Conservation (phyloP, 495 filamentous ascomycete genomes). For the Trichoderma orchidacearum region DNA sequence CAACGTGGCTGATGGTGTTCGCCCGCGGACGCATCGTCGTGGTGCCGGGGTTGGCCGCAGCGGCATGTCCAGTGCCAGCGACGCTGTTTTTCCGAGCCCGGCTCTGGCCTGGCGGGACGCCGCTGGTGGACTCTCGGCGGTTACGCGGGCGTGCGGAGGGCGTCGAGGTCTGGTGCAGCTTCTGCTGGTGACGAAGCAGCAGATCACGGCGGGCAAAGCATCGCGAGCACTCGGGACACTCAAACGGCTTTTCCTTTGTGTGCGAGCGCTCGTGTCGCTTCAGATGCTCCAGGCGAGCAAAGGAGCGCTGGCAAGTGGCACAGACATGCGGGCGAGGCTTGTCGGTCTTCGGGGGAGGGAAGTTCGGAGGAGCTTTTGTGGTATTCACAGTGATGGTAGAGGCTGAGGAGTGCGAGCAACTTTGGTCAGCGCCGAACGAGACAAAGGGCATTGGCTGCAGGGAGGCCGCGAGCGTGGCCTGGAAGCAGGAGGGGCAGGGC, state of each 20-base stretch:
- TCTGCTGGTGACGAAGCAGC: slow-evolving; percentile 92
- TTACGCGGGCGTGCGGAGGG: slow-evolving; percentile 79
- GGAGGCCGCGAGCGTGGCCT: neutral
- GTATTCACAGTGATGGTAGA: slow-evolving; percentile 39
- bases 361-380: slow-evolving; percentile 28
- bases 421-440: neutral
- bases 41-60: slow-evolving; percentile 25
- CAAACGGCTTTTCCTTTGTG: slow-evolving; percentile 98
- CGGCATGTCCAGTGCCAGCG: slow-evolving; percentile 38
- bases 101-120: slow-evolving; percentile 47
- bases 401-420: slow-evolving; percentile 10
- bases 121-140: slow-evolving; percentile 77
- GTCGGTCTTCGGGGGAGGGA: slow-evolving; percentile 84
- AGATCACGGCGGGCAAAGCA: slow-evolving; percentile 94
- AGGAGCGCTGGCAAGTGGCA: slow-evolving; percentile 82
- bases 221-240: slow-evolving; percentile 86
- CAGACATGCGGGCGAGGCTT: slow-evolving; percentile 95
- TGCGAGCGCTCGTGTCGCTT: slow-evolving; percentile 98
- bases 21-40: slow-evolving; percentile 73
- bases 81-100: slow-evolving; percentile 88
- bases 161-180: slow-evolving; percentile 92
- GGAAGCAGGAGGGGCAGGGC: neutral
- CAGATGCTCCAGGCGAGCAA: slow-evolving; percentile 89
- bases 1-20: slow-evolving; percentile 94
- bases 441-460: neutral